Evolutionary conservation across 768 basidiomycete genomes (phyloP), one percentile per base, ranked within the genome.

Genomic region (Boletus vermiculosoides): DNA sequence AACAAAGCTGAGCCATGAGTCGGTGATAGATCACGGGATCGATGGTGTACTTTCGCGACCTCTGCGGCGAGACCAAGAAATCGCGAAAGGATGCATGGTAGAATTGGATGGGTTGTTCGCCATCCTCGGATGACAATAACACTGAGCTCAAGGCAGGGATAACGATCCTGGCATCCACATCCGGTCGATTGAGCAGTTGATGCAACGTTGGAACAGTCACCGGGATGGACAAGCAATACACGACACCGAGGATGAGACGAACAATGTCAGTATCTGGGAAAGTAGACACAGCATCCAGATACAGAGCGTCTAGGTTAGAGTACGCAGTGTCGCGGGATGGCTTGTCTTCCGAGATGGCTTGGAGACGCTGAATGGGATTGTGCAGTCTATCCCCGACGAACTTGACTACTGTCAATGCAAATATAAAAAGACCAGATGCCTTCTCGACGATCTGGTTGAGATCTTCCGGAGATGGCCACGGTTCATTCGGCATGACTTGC

Each of bases 81-180:
- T 64, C 62, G 3, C 63, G 60, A 50, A 64, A 64, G 23, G 62
- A 63, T 10, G 63, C 62, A 18, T 64, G 63, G 20, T 64, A 64
- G 33, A 64, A 64, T 20, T 63, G 63, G 31, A 64, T 53, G 12
- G 56, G 59, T n/a, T 64, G 56, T n/a, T 55, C 20, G 4, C 53
- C 55, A 39, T 58, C 28, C 16, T 57, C 53, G 7, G 62, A 63
- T 8, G 59, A 49, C 5, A 63, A 33, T 12, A 61, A 31, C 10
- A 65, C 63, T 1, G 63, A 65, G n/a, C 52, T 25, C 11, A 64
- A 52, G n/a, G 62, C 63, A n/a, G 63, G 58, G 39, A 65, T 39
- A n/a, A 65, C 41, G 1, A 65, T 30, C 49, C 62, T 57, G 7
- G 42, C 63, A 36, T 58, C 62, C 8, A 65, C 54, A n/a, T 64